Percentiles rank a stretch among this genome's conserved stretches.
These are phyloP conservation scores for peach (Prunus persica) DNA, from an alignment of 306 rosid species.

Conservation along the genomic window DNA sequence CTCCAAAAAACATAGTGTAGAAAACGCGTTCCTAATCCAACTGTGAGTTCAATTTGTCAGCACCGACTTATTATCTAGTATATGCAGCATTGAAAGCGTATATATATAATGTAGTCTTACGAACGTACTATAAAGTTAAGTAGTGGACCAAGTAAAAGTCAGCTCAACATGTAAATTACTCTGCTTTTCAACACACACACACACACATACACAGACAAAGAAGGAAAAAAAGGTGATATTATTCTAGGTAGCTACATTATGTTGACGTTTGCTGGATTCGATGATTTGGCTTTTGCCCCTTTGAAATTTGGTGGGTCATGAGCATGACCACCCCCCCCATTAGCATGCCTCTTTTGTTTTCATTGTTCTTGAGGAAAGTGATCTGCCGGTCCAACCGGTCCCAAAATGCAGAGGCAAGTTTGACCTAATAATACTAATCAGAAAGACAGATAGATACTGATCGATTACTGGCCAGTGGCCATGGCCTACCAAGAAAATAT, in stretches of 20 bases:
- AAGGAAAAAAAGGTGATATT: neutral
- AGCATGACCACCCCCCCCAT: too few relatives aligned
- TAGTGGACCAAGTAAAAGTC: neutral
- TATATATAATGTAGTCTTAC: too few relatives aligned
- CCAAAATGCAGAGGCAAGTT: neutral
- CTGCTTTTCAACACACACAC: neutral
- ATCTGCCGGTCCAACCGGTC: slow-evolving; percentile 6
- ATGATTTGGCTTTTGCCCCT: neutral
- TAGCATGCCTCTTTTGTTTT: too few relatives aligned
- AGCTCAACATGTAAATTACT: neutral
- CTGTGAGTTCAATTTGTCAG: neutral
- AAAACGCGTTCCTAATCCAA: slow-evolving; percentile 13
- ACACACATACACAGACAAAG: too few relatives aligned
- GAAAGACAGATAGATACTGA: too few relatives aligned
- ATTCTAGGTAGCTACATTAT: neutral
- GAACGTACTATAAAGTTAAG: neutral
- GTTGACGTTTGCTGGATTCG: slow-evolving; percentile 11
- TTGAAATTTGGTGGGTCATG: neutral
- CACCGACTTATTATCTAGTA: slow-evolving; percentile 11
- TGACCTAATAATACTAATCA: neutral
- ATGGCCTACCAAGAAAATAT: too few relatives aligned
- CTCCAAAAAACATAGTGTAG: neutral
- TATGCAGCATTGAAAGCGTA: neutral
- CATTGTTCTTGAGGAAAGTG: too few relatives aligned
- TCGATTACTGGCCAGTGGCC: too few relatives aligned